Evolutionary conservation across 2,329 filamentous ascomycete species (phyloP).

Genomic region (Fusarium musae): DNA sequence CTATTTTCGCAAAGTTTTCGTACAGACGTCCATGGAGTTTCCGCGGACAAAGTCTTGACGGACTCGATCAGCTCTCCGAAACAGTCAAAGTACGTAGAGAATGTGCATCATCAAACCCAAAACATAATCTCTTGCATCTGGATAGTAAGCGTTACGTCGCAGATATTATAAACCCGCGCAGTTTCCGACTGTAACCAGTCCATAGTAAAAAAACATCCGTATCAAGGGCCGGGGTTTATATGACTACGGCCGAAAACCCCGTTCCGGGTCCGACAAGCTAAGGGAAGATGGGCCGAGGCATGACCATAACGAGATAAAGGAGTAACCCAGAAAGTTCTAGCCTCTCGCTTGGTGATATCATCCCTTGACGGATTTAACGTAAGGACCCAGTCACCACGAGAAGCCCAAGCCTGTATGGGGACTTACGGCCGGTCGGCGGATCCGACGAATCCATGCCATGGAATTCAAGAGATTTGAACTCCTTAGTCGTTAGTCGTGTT

Average conservation of each 20-base stretch:
- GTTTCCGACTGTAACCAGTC: not conserved
- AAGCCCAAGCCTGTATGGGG: constrained; percentile 8
- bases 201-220: not conserved
- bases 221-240: constrained; percentile 11
- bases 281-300: constrained; percentile 21
- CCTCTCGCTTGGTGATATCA: constrained; percentile 23
- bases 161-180: not conserved
- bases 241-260: constrained; percentile 32
- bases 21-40: constrained; percentile 7
- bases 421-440: constrained; percentile 22
- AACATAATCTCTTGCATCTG: not conserved
- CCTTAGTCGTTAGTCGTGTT: not conserved
- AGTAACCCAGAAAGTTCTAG: constrained; percentile 16
- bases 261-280: constrained; percentile 25
- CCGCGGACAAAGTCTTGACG: not conserved
- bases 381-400: constrained; percentile 12
- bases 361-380: constrained; percentile 15
- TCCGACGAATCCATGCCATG: constrained; percentile 12
- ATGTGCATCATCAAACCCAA: not conserved
- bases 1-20: constrained; percentile 12
- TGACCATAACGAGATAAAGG: not conserved
- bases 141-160: not conserved
- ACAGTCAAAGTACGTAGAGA: not conserved
- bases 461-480: constrained; percentile 20
- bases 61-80: not conserved